Evolutionary conservation across 1,284 basidiomycete genomes (phyloP).

Genomic region (Thelephora terrestris): DNA sequence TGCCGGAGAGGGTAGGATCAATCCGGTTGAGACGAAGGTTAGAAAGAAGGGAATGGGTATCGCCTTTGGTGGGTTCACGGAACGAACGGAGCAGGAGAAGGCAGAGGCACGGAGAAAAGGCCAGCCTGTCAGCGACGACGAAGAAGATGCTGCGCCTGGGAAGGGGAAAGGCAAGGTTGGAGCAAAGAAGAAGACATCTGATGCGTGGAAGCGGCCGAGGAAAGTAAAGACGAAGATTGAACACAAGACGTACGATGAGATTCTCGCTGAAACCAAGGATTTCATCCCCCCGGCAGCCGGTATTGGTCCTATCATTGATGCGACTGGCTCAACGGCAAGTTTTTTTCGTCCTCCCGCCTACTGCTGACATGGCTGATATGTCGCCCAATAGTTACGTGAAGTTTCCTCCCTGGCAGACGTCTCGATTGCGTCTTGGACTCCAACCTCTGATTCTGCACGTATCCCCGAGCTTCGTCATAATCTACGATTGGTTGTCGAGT

Average conservation of each 20-base stretch:
- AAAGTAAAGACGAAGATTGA: slow-evolving; percentile 78
- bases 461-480: slow-evolving; percentile 97
- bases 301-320: slow-evolving; percentile 84
- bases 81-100: slow-evolving; percentile 83
- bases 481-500: slow-evolving; percentile 75
- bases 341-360: slow-evolving; percentile 1
- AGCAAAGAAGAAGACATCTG: slow-evolving; percentile 39
- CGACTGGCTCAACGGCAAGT: slow-evolving; percentile 83
- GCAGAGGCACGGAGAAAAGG: slow-evolving; percentile 71
- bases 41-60: slow-evolving; percentile 82
- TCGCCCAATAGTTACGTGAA: slow-evolving; percentile 56
- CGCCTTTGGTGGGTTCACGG: slow-evolving; percentile 77
- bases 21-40: slow-evolving; percentile 78
- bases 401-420: slow-evolving; percentile 76
- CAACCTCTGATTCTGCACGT: slow-evolving; percentile 73
- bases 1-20: slow-evolving; percentile 75
- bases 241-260: slow-evolving; percentile 94
- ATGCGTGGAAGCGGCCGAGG: slow-evolving; percentile 75
- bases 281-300: slow-evolving; percentile 37
- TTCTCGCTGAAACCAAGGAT: slow-evolving; percentile 74
- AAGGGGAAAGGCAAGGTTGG: slow-evolving; percentile 35
- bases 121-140: slow-evolving; percentile 68
- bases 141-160: slow-evolving; percentile 40
- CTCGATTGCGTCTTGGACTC: slow-evolving; percentile 73
- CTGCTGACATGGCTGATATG: slow-evolving; percentile 6